Base-by-base conservation (phyloP, 768 basidiomycete species). In the Suillus sp. region DNA sequence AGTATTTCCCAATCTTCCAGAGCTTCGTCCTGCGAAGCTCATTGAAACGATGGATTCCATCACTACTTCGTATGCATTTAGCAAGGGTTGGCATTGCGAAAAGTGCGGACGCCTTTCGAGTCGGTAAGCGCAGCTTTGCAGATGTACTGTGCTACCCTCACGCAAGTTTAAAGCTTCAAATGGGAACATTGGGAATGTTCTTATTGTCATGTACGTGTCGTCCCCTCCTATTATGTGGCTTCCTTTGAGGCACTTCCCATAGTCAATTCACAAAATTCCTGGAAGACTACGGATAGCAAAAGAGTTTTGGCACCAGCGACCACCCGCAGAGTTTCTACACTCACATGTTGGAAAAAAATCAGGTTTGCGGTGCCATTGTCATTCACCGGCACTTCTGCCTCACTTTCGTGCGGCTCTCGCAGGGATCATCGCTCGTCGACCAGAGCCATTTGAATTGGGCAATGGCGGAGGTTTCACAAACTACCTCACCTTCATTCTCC, bases 171-270 rank as follows among this genome's bases (percentile, higher is more conserved):
- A 63, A 93, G 92, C 67, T 86, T 72, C 59, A 88, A 87, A 73
- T 92, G 91, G 91, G 84, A 90, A 70, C 70, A 81, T 56, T 92
- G 90, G 85, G 83, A 90, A 71, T 94, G 92, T 68, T 73, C 78
- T 37, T 69, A 79, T 62, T 93, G 91, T 70, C 68, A 78, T 20
- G 91, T 91, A 73, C 59, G 77, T 63, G 22, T 58, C 16, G 32
- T 32, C 14, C 6, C 22, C 18, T 7, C 16, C 5, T 40, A 16
- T 4, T 2, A 60, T 70, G 58, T 55, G 43, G 47, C 27, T 27
- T 42, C 35, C 48, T 4, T 27, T 2, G 32, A 51, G 16, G 22
- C 30, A 27, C 37, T 43, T 55, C 30, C 51, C 7, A 55, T 25
- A 77, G 75, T 42, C 34, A 8, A 60, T 34, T 30, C 50, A 72